Percentiles rank a stretch among this genome's conserved stretches.
Evolutionary conservation across 1,284 basidiomycete species (phyloP).

Genomic region (Microbotryum silenes-acaulis): DNA sequence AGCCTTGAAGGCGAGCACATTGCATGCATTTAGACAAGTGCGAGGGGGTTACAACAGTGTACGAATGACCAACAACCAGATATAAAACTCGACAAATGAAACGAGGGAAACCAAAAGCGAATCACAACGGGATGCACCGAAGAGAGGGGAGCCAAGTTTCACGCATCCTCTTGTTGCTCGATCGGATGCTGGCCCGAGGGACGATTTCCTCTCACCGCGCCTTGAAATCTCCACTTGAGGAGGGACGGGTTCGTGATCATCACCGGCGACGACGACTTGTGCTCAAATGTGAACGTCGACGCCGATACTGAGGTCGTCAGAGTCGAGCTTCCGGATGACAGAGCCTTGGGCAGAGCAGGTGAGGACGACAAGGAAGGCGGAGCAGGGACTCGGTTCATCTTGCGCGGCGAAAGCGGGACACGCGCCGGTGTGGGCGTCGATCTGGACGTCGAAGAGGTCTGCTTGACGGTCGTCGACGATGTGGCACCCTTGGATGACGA

Average conservation of each 20-base stretch:
- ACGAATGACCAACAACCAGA: too few species aligned
- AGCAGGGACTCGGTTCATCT: background rate
- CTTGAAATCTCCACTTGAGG: constrained; percentile 18
- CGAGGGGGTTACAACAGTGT: too few species aligned
- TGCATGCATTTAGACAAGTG: too few species aligned
- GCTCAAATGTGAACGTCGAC: background rate
- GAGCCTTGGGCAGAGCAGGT: background rate
- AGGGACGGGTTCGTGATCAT: constrained; percentile 22
- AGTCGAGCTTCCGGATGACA: background rate
- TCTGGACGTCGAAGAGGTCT: background rate
- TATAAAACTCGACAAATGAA: too few species aligned
- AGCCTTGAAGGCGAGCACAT: too few species aligned
- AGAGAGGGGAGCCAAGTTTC: too few species aligned
- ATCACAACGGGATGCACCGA: too few species aligned
- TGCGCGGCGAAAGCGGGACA: background rate
- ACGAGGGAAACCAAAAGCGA: too few species aligned
- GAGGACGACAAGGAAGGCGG: background rate
- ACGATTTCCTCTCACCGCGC: background rate
- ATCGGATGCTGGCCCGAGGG: too few species aligned
- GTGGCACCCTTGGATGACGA: background rate
- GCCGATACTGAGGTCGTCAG: background rate
- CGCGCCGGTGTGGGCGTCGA: background rate
- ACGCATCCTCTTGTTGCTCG: too few species aligned
- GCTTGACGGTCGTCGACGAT: background rate
- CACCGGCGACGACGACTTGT: constrained; percentile 7